These are phyloP conservation scores for Acrocalymma vagum DNA, from an alignment of 2,329 filamentous ascomycete genomes.

Conservation along the genomic window DNA sequence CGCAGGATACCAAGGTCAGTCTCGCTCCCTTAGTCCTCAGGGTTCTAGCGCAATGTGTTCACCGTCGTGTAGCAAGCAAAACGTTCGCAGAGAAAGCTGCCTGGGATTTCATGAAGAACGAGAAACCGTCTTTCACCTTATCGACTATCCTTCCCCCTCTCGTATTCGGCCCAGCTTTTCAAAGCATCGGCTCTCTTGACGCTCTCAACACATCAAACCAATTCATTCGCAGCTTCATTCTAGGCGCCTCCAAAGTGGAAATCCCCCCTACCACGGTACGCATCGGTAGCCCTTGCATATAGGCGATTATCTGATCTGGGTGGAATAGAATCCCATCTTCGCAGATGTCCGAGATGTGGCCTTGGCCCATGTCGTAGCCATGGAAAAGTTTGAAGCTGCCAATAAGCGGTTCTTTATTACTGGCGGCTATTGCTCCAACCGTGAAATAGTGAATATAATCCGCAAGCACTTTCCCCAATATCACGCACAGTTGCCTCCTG, in stretches of 20 bases:
- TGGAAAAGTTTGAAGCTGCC: slow-evolving; percentile 60
- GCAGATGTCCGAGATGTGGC: slow-evolving; percentile 64
- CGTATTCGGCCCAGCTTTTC: slow-evolving; percentile 55
- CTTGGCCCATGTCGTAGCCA: slow-evolving; percentile 64
- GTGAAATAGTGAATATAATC: slow-evolving; percentile 63
- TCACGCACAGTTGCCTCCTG: too few species aligned
- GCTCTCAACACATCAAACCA: slow-evolving; percentile 74
- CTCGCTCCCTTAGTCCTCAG: neutral
- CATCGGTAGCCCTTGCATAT: too few species aligned
- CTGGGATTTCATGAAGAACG: slow-evolving; percentile 56
- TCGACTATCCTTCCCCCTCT: slow-evolving; percentile 54
- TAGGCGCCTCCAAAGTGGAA: slow-evolving; percentile 62
- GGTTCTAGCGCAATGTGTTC: neutral
- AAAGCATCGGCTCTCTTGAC: slow-evolving; percentile 62
- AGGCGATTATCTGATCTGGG: too few species aligned
- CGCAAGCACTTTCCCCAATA: slow-evolving; percentile 61
- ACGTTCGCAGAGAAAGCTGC: slow-evolving; percentile 63
- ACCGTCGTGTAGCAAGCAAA: slow-evolving; percentile 56
- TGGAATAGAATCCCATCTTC: too few species aligned
- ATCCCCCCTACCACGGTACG: too few species aligned
- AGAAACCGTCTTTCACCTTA: slow-evolving; percentile 54
- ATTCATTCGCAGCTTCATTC: slow-evolving; percentile 67
- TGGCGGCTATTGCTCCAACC: too few species aligned
- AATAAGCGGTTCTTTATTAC: too few species aligned
- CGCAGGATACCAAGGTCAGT: slow-evolving; percentile 49